Evolutionary conservation across 805 yeast genomes (phyloP), one percentile per base, ranked within the genome.

Genomic region (Saturnispora galanensis): DNA sequence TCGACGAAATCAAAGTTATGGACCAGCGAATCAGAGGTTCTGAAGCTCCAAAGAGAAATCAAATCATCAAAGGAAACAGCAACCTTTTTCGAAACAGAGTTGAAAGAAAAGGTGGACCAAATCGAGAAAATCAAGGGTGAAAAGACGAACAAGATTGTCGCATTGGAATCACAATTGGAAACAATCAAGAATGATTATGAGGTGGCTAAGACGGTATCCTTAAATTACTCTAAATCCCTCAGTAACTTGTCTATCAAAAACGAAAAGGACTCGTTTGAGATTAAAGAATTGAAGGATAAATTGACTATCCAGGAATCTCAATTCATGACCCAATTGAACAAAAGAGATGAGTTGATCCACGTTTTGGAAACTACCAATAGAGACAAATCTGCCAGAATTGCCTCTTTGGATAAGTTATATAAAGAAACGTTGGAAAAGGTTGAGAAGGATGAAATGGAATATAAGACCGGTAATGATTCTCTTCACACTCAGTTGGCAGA

Each of bases 291-390:
- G 26, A 69, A 69, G 18, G 76, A 71, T 50, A 64, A 69, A 26
- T 50, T 64, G 10, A 58, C 69, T 1, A 47, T 58, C 1, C 68
- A 69, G 33, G 71, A 77, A 50, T 75, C 70, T 31, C 74, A 70
- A 32, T 77, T 76, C 53, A 51, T 71, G 15, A 70, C 71, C 30
- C 88, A 81, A 55, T 71, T 79, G 62, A 58, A 75, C 2, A 62
- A 76, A 38, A 85, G 81, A 58, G 80, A 80, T 41, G 76, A 83
- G 41, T 60, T 80, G 33, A 65, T 76, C 5, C 76, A 73, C 36
- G 63, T 84, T 13, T 66, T 81, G 44, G 77, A 79, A 41, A 72
- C 68, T 41, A 62, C 77, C 0, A 69, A 76, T 6, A 66, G 67
- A 3, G 81, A 79, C 42, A 68, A 78, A 16, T 64, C 68, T 38